phyloP scores from a whole-genome alignment of 305 asterid species.

The Euphrasia arctica region DNA sequence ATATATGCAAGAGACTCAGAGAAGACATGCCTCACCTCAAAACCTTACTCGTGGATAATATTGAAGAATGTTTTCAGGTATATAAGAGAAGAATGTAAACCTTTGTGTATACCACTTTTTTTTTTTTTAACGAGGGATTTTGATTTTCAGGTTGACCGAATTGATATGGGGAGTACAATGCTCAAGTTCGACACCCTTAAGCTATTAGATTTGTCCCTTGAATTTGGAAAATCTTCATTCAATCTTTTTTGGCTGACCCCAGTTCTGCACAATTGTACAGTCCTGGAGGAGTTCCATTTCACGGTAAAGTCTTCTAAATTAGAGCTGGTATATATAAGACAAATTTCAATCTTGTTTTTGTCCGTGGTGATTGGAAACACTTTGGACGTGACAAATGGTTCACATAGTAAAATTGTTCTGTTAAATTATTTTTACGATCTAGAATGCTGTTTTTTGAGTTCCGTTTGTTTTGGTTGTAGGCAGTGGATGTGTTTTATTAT shows the following conservation, averaged over 20 bases:
- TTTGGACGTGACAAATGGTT: neutral
- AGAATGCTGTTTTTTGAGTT: neutral
- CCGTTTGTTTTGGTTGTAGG: neutral
- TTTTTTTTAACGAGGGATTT: neutral
- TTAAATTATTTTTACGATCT: neutral
- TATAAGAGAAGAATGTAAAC: neutral
- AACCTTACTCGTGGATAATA: neutral
- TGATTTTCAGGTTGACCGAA: neutral
- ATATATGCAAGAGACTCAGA: neutral
- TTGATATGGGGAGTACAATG: neutral
- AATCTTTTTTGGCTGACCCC: neutral
- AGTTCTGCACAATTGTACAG: neutral
- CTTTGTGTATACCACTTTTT: neutral
- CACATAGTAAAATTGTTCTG: too few relatives aligned
- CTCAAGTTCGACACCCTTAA: neutral
- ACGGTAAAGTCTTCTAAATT: neutral
- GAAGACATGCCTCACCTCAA: neutral
- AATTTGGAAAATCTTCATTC: neutral
- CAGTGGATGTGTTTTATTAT: neutral
- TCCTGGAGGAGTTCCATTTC: neutral
- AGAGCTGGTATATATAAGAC: neutral
- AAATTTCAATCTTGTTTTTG: neutral
- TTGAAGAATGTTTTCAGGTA: neutral
- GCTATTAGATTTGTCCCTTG: neutral
- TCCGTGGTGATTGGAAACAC: neutral